Base-by-base conservation (phyloP, 129 eudicot genomes). In the Flaveria bidentis region DNA sequence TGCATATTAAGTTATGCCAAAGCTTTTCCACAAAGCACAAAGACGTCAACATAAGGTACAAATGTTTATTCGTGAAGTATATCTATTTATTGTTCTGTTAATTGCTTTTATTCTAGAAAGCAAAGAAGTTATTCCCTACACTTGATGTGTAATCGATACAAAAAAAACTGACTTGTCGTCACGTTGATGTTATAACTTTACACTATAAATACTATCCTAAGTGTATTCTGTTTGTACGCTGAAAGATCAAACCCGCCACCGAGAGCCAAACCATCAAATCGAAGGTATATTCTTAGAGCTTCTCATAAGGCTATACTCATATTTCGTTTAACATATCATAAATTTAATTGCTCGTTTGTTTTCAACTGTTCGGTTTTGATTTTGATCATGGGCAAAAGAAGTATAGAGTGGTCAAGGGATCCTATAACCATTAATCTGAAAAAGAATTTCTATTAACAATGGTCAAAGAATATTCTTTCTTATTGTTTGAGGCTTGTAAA, bases 71-170 rank as follows among this genome's bases (percentile, higher is more conserved):
- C 53, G 13, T 39, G 47, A 0, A 11, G 68, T 58, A 73, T 23
- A 57, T 57, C 69, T 36, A 22, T 20, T 18, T 42, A 13, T 42
- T 26, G 41, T 57, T 57, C 14, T 30, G 22, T 39, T 18, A 11
- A 30, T 14, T 62, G 0, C 66, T 53, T 72, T 71, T 47, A 46
- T 47, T 1, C 3, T 49, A 4, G 45, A 22, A 74, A 61, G 71
- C 53, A 74, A 60, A 60, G 78, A 60, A 74, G 71, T 61, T 44
- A 74, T 74, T 74, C 78, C 58, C 58, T 12, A 62, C 78, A 61
- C 60, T 74, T 74, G 71, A 74, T 61, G 20, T 60, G 45, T 45
- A 61, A 58, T 60, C 30, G n/a, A 26, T 56, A 26, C 26, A 20
- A 1, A 47, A 47, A 25, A 60, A 14, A 8, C 25, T 12, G 67